phyloP scores from a whole-genome alignment of 805 yeast genomes.

The Myxozyma lipomycoides region DNA sequence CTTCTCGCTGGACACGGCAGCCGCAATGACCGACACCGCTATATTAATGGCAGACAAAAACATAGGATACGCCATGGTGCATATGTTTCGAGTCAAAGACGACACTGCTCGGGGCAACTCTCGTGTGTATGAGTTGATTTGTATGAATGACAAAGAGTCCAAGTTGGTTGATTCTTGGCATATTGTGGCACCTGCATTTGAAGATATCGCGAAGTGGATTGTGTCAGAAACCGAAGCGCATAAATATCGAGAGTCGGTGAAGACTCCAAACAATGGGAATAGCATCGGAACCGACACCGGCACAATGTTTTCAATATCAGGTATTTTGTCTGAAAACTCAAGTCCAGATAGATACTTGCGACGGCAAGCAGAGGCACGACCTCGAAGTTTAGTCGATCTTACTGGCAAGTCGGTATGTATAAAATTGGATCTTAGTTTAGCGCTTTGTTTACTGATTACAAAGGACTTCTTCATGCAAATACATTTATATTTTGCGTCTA shows the following conservation, averaged over 20 bases:
- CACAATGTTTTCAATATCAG: neutral
- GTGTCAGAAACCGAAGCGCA: conserved; percentile 5
- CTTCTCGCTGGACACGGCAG: conserved; percentile 1
- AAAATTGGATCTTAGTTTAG: too few relatives aligned
- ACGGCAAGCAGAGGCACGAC: conserved; percentile 6
- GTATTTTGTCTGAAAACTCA: neutral
- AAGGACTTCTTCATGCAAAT: conserved; percentile 8
- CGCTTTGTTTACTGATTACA: neutral
- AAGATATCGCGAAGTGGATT: conserved; percentile 11
- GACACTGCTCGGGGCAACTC: conserved; percentile 8
- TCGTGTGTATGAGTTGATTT: conserved; percentile 9
- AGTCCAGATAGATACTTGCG: conserved; percentile 7
- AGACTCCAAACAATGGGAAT: neutral
- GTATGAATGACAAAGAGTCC: conserved; percentile 3
- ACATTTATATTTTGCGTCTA: conserved; percentile 6
- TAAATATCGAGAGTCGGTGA: neutral
- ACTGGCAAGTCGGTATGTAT: conserved; percentile 4
- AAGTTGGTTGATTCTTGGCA: conserved; percentile 10
- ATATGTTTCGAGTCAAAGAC: conserved; percentile 6
- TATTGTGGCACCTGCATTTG: conserved; percentile 11
- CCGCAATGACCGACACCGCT: conserved; percentile 3
- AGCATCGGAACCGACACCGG: neutral
- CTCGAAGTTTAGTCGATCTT: conserved; percentile 7
- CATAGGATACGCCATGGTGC: conserved; percentile 15
- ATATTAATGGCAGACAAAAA: conserved; percentile 14